These are phyloP conservation scores for Venturiaceae sp. DNA, from an alignment of 2,329 filamentous ascomycete genomes.

Conservation along the genomic window DNA sequence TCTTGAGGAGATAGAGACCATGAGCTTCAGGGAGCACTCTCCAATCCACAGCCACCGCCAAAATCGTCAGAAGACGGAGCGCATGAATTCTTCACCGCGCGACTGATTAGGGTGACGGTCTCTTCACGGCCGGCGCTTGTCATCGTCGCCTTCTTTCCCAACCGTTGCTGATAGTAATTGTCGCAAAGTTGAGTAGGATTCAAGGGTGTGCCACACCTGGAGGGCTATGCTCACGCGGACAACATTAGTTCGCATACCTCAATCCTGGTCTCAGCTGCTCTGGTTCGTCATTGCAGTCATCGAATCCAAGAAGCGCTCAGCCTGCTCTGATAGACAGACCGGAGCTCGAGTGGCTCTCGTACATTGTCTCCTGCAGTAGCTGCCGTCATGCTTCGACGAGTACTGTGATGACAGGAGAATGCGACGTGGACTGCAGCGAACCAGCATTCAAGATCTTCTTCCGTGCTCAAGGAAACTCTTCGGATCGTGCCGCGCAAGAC, in stretches of 20 bases:
- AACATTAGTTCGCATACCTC: not conserved
- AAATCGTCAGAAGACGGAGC: not conserved
- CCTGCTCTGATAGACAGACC: not conserved
- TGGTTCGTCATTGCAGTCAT: not conserved
- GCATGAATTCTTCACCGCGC: not conserved
- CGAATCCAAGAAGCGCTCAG: not conserved
- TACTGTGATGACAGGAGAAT: not conserved
- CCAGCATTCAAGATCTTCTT: not conserved
- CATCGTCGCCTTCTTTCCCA: not conserved
- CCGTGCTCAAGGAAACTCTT: not conserved
- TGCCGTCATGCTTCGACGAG: not conserved
- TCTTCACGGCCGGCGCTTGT: not conserved
- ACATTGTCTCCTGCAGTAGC: not conserved
- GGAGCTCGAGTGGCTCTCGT: not conserved
- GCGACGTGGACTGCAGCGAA: not conserved
- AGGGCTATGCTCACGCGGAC: not conserved
- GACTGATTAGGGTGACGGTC: not conserved
- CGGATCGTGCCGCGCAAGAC: not conserved
- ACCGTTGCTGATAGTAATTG: not conserved
- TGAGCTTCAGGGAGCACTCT: no score
- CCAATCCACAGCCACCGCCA: not conserved
- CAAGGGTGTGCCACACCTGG: not conserved
- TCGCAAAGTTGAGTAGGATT: no score
- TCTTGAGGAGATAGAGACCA: no score
- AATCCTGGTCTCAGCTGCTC: not conserved